Evolutionary conservation across 257 asterid species (phyloP), one percentile per base, ranked within the genome.

Genomic region (Solanum medicagineum): DNA sequence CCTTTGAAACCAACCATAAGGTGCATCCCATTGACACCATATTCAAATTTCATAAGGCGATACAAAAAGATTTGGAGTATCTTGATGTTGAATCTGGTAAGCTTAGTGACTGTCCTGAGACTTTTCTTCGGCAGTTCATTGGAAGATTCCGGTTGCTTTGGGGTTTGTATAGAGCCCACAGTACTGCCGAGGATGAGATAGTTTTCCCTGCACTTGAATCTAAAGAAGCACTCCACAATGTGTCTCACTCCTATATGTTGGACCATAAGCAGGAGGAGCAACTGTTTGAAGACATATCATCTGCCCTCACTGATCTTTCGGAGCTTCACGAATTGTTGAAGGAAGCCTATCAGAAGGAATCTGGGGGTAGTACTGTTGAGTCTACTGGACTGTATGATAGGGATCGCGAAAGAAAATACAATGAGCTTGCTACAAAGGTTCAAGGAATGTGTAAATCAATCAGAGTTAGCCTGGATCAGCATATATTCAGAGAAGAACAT

Each of bases 151-250:
- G 87, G 63, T 68, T 90, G 84, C 89, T 90, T 13, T 89, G 91
- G 89, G 93, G 93, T 59, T 81, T 90, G 80, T 89, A 90, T 66
- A 88, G 89, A 80, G 93, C 93, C 44, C 93, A 89, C 85, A 90
- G 93, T 83, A 90, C 89, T 65, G 89, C 93, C 1, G 93, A 90
- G 84, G 93, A 90, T 85, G 90, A 87, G 68, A 89, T 90, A 83
- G 93, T 90, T 74, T 90, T 90, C 81, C 93, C 93, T 22, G 93
- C 90, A 32, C 88, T 90, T 84, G 93, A 90, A 86, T 90, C 93
- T 16, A 89, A 87, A 81, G 93, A 90, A 59, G 87, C 87, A 53
- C 93, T 90, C 22, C 90, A 90, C 77, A 90, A 90, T 83, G 93
- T 90, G 53, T 88, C 90, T 80, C 91, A 90, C 87, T 90, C 93